Percentiles rank a stretch among this genome's conserved stretches.
Conservation (phyloP, 805 yeast genomes). For the Pichia nakasei region DNA sequence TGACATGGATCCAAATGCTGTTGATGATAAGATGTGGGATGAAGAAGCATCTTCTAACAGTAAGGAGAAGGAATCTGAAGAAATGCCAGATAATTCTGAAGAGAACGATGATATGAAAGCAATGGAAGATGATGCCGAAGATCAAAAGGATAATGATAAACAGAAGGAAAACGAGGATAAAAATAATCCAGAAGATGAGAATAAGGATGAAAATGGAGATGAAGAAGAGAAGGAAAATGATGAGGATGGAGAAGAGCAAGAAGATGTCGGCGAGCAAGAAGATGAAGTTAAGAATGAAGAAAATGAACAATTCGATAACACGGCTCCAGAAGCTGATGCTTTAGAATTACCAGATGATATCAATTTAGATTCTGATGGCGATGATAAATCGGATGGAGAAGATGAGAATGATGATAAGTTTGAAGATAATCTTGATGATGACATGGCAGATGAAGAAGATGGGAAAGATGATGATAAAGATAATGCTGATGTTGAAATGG, state of each 20-base stretch:
- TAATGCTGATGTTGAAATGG: constrained; percentile 25
- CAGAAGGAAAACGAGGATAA: constrained; percentile 24
- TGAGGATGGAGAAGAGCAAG: constrained; percentile 47
- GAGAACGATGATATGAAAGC: constrained; percentile 28
- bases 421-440: constrained; percentile 19
- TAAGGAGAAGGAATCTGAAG: constrained; percentile 77
- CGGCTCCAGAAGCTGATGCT: constrained; percentile 77
- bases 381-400: constrained; percentile 31
- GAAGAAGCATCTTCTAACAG: constrained; percentile 72
- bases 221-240: constrained; percentile 36
- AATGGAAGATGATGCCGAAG: constrained; percentile 29
- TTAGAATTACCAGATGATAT: constrained; percentile 89
- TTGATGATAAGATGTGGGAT: constrained; percentile 98
- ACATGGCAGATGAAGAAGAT: constrained; percentile 14
- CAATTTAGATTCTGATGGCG: constrained; percentile 76
- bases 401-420: constrained; percentile 17
- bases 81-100: constrained; percentile 50
- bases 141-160: constrained; percentile 19
- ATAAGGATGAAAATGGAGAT: constrained; percentile 31
- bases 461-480: constrained; percentile 16
- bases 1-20: constrained; percentile 87
- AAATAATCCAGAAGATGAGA: constrained; percentile 28
- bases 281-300: constrained; percentile 67
- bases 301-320: constrained; percentile 57
- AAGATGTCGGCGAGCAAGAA: constrained; percentile 76